Evolutionary conservation across 345 rosid species (phyloP).

Genomic region (Reutealis trisperma): DNA sequence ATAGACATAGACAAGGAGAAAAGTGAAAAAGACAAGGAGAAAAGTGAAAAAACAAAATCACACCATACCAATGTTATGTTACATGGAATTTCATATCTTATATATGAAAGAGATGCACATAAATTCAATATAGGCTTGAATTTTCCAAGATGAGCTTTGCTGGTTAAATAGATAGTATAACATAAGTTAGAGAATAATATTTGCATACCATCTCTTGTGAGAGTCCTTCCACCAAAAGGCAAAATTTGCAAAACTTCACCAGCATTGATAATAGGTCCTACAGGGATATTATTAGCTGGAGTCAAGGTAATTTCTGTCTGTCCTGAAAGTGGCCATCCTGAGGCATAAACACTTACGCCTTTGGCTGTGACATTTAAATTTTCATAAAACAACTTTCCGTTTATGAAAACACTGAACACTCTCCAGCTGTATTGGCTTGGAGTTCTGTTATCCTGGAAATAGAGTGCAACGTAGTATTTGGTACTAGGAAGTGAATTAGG

Average conservation of each 20-base stretch:
- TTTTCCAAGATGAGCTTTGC: no score
- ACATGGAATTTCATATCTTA: no score
- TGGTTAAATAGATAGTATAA: no score
- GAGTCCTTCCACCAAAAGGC: conserved; percentile 66
- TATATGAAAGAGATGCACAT: no score
- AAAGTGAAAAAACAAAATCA: no score
- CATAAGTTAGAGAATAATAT: conserved; percentile 9
- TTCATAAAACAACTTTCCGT: conserved; percentile 57
- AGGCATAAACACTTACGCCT: conserved; percentile 67
- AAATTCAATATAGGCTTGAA: no score
- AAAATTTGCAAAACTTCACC: conserved; percentile 77
- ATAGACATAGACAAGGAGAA: no score
- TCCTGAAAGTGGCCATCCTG: conserved; percentile 76
- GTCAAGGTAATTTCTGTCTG: conserved; percentile 57
- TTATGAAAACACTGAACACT: conserved; percentile 62
- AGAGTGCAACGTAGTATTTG: conserved; percentile 69
- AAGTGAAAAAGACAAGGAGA: no score
- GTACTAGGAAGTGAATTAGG: conserved; percentile 52
- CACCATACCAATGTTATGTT: no score
- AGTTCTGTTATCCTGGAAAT: conserved; percentile 70
- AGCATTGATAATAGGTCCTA: conserved; percentile 74
- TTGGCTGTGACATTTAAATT: conserved; percentile 59
- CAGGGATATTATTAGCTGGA: conserved; percentile 43
- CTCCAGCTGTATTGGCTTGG: conserved; percentile 73
- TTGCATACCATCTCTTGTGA: conserved; percentile 62